Evolutionary conservation across 1,284 basidiomycete genomes (phyloP).

Genomic region (Pseudozyma pruni): DNA sequence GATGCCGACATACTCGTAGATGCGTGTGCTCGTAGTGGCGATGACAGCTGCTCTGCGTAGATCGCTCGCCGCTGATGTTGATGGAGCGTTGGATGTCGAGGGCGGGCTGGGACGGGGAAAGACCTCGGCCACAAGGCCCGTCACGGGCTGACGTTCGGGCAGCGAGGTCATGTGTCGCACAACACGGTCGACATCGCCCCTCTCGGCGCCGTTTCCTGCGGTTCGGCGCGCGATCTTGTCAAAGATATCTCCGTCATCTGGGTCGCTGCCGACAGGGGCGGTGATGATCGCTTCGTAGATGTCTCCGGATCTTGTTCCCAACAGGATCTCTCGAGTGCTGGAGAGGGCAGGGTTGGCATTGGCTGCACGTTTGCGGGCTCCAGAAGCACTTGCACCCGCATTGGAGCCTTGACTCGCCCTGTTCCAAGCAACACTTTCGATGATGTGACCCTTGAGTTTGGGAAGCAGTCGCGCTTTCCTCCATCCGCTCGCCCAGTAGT

Average conservation of each 20-base stretch:
- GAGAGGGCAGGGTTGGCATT: conserved; percentile 18
- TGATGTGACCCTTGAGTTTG: conserved; percentile 80
- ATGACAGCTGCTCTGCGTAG: conserved; percentile 72
- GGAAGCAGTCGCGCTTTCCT: conserved; percentile 54
- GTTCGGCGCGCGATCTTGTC: conserved; percentile 64
- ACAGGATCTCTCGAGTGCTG: conserved; percentile 81
- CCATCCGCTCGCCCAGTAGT: conserved; percentile 74
- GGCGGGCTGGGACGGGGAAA: conserved; percentile 27
- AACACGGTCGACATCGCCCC: conserved; percentile 54
- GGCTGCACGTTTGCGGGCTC: conserved; percentile 12
- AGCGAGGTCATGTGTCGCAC: conserved; percentile 56
- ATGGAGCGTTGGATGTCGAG: not conserved
- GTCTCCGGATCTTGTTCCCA: conserved; percentile 74
- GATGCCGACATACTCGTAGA: conserved; percentile 87
- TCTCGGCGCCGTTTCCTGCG: conserved; percentile 43
- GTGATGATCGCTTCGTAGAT: conserved; percentile 74
- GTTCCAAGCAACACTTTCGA: conserved; percentile 95
- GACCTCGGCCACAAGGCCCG: conserved; percentile 48
- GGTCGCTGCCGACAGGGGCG: conserved; percentile 69
- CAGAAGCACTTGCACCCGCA: not conserved
- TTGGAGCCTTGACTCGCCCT: conserved; percentile 5
- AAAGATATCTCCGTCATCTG: conserved; percentile 70
- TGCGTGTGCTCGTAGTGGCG: conserved; percentile 84
- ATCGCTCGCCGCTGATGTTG: conserved; percentile 14
- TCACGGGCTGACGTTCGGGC: conserved; percentile 60